phyloP scores from a whole-genome alignment of 805 yeast species.

The Wickerhamomyces canadensis region DNA sequence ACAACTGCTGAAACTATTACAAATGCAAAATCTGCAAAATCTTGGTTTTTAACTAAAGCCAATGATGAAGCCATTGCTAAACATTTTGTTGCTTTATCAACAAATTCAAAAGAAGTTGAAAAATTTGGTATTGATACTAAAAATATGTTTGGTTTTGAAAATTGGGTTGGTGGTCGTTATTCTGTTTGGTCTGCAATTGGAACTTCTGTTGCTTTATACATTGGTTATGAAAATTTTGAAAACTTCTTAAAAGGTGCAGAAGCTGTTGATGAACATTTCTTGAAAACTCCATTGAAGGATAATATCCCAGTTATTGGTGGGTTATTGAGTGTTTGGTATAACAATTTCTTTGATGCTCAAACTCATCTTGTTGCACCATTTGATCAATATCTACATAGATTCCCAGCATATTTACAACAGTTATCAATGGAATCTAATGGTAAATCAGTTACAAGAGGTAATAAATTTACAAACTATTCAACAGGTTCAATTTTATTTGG shows the following conservation, averaged over 20 bases:
- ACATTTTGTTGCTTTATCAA: constrained; percentile 95
- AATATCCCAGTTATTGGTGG: constrained; percentile 96
- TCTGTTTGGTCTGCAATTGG: constrained; percentile 99
- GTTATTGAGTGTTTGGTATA: constrained; percentile 93
- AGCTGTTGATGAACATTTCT: constrained; percentile 91
- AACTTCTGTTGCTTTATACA: constrained; percentile 87
- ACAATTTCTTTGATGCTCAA: constrained; percentile 96
- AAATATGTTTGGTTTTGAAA: constrained; percentile 98
- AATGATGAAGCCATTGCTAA: constrained; percentile 74
- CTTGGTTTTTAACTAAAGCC: constrained; percentile 81
- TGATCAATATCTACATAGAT: constrained; percentile 97
- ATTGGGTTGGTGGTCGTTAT: constrained; percentile 99
- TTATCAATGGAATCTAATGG: constrained; percentile 99
- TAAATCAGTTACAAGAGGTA: constrained; percentile 92
- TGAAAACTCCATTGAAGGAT: constrained; percentile 74
- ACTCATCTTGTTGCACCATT: constrained; percentile 98
- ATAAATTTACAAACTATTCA: constrained; percentile 86
- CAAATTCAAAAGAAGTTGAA: constrained; percentile 85
- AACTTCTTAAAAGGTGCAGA: constrained; percentile 95
- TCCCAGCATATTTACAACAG: constrained; percentile 99
- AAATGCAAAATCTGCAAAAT: constrained; percentile 92
- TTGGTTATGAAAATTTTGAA: constrained; percentile 93
- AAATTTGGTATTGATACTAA: constrained; percentile 96
- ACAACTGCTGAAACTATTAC: constrained; percentile 98
- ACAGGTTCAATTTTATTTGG: constrained; percentile 96